Conservation (phyloP, 306 rosid species). For the Neltuma alba region DNA sequence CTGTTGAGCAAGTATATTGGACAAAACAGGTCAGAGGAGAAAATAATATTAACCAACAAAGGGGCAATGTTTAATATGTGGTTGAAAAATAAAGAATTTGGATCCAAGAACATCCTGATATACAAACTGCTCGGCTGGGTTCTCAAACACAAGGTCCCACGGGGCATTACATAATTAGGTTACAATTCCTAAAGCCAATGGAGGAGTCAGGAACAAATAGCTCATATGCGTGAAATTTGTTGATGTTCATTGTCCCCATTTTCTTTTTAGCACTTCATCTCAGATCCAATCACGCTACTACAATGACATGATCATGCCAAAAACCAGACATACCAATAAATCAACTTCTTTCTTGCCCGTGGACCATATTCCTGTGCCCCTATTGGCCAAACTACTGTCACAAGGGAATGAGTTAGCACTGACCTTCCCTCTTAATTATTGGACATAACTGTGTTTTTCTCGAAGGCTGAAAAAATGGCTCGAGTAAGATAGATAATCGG, state of each 20-base stretch:
- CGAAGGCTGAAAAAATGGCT: neutral
- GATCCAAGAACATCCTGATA: conserved; percentile 17
- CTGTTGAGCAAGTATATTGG: neutral
- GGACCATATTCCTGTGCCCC: neutral
- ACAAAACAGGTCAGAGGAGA: neutral
- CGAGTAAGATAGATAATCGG: neutral
- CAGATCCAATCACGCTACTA: conserved; percentile 33
- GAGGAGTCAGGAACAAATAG: neutral
- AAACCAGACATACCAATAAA: neutral
- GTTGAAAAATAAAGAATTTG: neutral
- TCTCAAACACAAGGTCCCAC: neutral
- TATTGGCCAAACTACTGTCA: neutral
- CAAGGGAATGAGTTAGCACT: conserved; percentile 16
- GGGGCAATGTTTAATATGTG: neutral
- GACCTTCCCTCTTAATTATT: conserved; percentile 33
- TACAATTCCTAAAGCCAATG: neutral
- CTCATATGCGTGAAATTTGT: neutral
- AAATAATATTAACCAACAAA: neutral
- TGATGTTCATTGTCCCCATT: conserved; percentile 21
- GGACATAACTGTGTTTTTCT: neutral
- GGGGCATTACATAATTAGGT: neutral
- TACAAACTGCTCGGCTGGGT: conserved; percentile 9
- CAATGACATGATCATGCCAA: conserved; percentile 23
- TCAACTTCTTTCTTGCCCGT: conserved; percentile 1
- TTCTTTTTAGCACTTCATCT: conserved; percentile 15